These are phyloP conservation scores for Fusarium penzigii DNA, from an alignment of 2,329 filamentous ascomycete species.

Conservation along the genomic window DNA sequence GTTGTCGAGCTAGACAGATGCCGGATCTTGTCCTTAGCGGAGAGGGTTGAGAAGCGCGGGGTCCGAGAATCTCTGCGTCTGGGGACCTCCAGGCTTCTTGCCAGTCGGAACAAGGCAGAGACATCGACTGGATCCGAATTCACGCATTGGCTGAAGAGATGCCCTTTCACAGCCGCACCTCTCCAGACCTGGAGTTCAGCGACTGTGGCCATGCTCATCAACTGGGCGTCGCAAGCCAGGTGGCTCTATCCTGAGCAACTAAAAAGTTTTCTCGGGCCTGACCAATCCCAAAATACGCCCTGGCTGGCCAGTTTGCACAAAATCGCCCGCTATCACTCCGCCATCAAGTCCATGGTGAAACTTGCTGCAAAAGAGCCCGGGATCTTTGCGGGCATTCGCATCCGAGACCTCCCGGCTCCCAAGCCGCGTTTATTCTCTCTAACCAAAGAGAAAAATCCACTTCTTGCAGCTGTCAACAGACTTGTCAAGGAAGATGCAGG, in stretches of 20 bases:
- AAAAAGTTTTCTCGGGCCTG: conserved; percentile 7
- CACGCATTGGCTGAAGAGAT: conserved; percentile 1
- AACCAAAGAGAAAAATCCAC: background rate
- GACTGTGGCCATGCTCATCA: conserved; percentile 5
- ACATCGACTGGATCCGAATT: background rate
- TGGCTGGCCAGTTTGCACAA: conserved; percentile 26
- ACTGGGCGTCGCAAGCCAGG: conserved; percentile 30
- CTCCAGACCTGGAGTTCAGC: background rate
- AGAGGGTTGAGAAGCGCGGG: conserved; percentile 7
- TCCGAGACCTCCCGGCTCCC: conserved; percentile 16
- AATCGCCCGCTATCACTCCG: conserved; percentile 29
- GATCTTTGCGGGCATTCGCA: conserved; percentile 23
- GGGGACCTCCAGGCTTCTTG: conserved; percentile 2
- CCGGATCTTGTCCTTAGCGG: conserved; percentile 4
- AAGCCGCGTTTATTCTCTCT: conserved; percentile 1
- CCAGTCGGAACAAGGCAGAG: background rate
- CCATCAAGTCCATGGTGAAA: conserved; percentile 31
- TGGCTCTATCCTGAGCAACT: conserved; percentile 26
- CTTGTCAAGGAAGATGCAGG: background rate
- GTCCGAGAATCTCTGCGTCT: conserved; percentile 1
- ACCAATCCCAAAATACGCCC: conserved; percentile 1
- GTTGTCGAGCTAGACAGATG: conserved; percentile 7
- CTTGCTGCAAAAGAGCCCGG: conserved; percentile 24
- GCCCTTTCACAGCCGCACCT: background rate
- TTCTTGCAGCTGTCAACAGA: background rate